These are phyloP conservation scores for Aspergillus fructus DNA, from an alignment of 2,329 filamentous ascomycete genomes.

Conservation along the genomic window DNA sequence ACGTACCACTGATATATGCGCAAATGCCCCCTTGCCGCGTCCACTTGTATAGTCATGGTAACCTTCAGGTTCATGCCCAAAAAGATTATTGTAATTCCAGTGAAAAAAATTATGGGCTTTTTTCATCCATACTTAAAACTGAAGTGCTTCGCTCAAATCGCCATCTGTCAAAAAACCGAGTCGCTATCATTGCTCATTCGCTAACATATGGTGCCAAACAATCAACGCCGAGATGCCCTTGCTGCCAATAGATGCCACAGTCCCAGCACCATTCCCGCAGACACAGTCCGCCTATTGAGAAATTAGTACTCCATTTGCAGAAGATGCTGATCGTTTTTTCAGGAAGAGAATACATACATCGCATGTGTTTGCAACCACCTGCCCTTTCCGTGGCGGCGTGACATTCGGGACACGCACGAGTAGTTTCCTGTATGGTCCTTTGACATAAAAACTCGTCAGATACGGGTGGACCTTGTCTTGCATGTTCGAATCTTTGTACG, in stretches of 20 bases:
- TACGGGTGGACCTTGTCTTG: neutral
- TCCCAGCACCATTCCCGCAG: constrained; percentile 21
- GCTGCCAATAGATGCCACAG: constrained; percentile 15
- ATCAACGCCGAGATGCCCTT: constrained; percentile 13
- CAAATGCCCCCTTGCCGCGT: neutral
- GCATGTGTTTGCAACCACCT: constrained; percentile 19
- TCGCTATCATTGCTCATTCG: neutral
- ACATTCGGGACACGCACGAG: constrained; percentile 15
- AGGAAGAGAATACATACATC: constrained; percentile 12
- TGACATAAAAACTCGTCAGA: constrained; percentile 7
- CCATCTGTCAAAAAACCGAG: neutral
- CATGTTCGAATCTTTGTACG: neutral
- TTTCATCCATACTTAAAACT: no score
- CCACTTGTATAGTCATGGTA: neutral
- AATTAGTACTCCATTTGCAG: constrained; percentile 2
- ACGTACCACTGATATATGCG: neutral
- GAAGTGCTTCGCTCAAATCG: neutral
- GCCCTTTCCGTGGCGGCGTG: constrained; percentile 12
- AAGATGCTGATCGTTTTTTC: neutral
- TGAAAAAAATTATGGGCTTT: neutral
- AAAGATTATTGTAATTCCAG: neutral
- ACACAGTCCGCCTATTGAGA: constrained; percentile 14
- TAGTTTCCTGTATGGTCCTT: constrained; percentile 8
- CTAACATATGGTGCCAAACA: neutral
- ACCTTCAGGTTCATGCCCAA: neutral